A percentile compares a stretch with the other conserved stretches of the same genome.
Evolutionary conservation across 352 stramenopile genomes (phyloP).

Genomic region (Pythium aristosporum): DNA sequence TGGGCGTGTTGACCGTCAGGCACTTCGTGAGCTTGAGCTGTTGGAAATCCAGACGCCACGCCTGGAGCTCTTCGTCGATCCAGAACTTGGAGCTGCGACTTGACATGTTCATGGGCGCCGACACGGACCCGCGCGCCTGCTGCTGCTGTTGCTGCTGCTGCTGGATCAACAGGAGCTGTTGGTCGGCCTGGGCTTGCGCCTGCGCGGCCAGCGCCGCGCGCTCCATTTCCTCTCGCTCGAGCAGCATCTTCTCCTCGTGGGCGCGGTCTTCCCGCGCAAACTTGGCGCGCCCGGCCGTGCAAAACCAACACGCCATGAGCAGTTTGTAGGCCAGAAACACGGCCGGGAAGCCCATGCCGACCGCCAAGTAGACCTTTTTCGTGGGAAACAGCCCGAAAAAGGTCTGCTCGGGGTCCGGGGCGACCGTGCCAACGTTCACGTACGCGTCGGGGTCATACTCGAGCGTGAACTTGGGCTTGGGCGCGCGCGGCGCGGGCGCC

Average conservation of each 20-base stretch:
- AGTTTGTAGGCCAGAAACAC: slow-evolving; percentile 32
- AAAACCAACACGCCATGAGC: slow-evolving; percentile 28
- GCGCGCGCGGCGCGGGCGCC: slow-evolving; percentile 7
- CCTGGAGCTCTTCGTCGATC: slow-evolving; percentile 67
- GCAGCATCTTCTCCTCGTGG: slow-evolving; percentile 16
- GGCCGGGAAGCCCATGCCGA: slow-evolving; percentile 22
- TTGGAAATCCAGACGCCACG: slow-evolving; percentile 64
- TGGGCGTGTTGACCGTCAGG: slow-evolving; percentile 39
- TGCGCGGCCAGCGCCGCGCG: slow-evolving; percentile 5
- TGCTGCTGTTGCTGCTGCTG: slow-evolving; percentile 3
- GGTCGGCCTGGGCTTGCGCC: slow-evolving; percentile 3
- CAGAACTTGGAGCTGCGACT: slow-evolving; percentile 42
- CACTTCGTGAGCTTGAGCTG: slow-evolving; percentile 58
- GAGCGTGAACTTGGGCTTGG: slow-evolving; percentile 15
- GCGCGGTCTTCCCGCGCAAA: slow-evolving; percentile 25
- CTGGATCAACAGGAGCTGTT: neutral
- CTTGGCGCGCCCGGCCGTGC: slow-evolving; percentile 25
- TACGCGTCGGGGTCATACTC: slow-evolving; percentile 15
- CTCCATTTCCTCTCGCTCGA: slow-evolving; percentile 23
- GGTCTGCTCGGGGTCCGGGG: slow-evolving; percentile 21
- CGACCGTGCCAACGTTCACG: slow-evolving; percentile 23
- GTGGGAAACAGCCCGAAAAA: slow-evolving; percentile 32
- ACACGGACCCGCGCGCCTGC: neutral
- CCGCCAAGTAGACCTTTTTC: slow-evolving; percentile 23
- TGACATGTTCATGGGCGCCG: slow-evolving; percentile 2